phyloP scores from a whole-genome alignment of 169 alveolate genomes.

The Plasmodium berghei region DNA sequence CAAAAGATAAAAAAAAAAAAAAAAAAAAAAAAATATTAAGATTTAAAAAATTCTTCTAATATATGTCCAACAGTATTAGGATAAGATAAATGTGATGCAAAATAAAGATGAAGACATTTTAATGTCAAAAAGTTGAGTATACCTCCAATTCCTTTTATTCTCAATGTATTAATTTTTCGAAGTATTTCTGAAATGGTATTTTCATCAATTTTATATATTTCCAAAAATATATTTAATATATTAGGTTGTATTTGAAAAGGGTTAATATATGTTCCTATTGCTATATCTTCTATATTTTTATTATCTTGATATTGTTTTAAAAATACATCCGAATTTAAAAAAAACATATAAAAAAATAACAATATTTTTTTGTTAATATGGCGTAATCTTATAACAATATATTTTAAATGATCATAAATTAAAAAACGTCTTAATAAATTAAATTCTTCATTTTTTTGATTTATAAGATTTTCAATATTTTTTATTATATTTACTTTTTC shows the following conservation, averaged over 20 bases:
- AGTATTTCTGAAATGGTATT: slow-evolving; percentile 59
- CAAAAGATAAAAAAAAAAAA: no score
- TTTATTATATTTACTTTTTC: slow-evolving; percentile 82
- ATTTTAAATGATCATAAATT: slow-evolving; percentile 71
- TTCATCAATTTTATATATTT: slow-evolving; percentile 19
- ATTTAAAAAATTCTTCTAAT: slow-evolving; percentile 52
- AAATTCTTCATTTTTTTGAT: slow-evolving; percentile 37
- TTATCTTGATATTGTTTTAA: slow-evolving; percentile 3
- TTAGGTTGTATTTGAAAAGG: slow-evolving; percentile 21
- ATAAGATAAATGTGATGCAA: slow-evolving; percentile 78
- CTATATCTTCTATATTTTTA: neutral
- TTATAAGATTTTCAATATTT: slow-evolving; percentile 74
- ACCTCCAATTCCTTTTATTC: slow-evolving; percentile 85
- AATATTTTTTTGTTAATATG: slow-evolving; percentile 49
- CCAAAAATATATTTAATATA: slow-evolving; percentile 1
- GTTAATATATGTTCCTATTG: slow-evolving; percentile 1
- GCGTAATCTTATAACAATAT: slow-evolving; percentile 44
- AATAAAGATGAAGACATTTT: slow-evolving; percentile 84
- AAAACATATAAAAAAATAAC: slow-evolving; percentile 35
- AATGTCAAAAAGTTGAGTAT: slow-evolving; percentile 80
- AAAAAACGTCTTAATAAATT: slow-evolving; percentile 41
- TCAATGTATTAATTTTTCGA: slow-evolving; percentile 78
- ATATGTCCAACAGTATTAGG: slow-evolving; percentile 68
- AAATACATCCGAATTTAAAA: slow-evolving; percentile 41
- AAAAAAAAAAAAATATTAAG: no score